These are phyloP conservation scores for Anthoceros angustus DNA, from an alignment of 225 moss, liverwort and hornwort species.

Conservation along the genomic window DNA sequence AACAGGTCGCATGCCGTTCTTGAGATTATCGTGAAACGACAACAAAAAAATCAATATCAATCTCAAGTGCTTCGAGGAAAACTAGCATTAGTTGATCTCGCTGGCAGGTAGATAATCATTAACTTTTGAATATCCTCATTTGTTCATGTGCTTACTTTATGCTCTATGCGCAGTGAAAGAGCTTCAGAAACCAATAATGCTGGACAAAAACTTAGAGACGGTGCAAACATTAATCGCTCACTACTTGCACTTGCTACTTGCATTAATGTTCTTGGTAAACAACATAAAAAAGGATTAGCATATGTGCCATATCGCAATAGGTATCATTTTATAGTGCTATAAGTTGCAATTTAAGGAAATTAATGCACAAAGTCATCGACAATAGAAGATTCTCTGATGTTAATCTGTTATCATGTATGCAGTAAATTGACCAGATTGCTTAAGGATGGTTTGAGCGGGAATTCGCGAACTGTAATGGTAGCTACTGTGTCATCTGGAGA, in stretches of 20 bases:
- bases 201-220: slow-evolving; percentile 66
- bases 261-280: slow-evolving; percentile 81
- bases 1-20: slow-evolving; percentile 64
- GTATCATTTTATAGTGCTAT: slow-evolving; percentile 12
- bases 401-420: slow-evolving; percentile 5
- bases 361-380: neutral
- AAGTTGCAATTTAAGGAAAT: neutral
- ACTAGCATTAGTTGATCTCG: slow-evolving; percentile 70
- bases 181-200: slow-evolving; percentile 79
- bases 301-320: slow-evolving; percentile 78
- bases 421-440: slow-evolving; percentile 72
- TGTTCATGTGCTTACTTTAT: neutral
- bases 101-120: slow-evolving; percentile 39
- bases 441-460: slow-evolving; percentile 73
- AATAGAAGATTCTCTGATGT: neutral
- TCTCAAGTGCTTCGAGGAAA: slow-evolving; percentile 59
- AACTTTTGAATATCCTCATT: neutral
- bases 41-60: slow-evolving; percentile 57
- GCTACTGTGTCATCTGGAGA: slow-evolving; percentile 71
- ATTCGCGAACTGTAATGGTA: slow-evolving; percentile 75
- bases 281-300: slow-evolving; percentile 70
- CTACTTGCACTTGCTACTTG: slow-evolving; percentile 68
- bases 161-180: slow-evolving; percentile 39
- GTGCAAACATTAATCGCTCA: slow-evolving; percentile 71
- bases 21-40: slow-evolving; percentile 72